A percentile compares a stretch with the other conserved stretches of the same genome.
These are phyloP conservation scores for Penicillium sclerotigenum DNA, from an alignment of 2,329 filamentous ascomycete species.

Conservation along the genomic window DNA sequence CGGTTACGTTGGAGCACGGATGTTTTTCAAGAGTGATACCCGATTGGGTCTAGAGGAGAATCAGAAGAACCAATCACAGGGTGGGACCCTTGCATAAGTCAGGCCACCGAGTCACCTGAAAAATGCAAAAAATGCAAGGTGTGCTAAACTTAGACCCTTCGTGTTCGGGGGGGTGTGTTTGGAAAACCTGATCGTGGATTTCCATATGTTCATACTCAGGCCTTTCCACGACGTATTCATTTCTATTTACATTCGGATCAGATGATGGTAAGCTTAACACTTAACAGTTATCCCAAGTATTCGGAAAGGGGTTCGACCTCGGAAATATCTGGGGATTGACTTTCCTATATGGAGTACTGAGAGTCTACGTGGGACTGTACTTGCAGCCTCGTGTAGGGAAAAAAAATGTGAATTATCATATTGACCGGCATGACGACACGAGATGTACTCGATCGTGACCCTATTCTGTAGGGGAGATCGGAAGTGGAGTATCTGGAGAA, in stretches of 20 bases:
- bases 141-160: constrained; percentile 23
- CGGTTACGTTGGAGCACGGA: not conserved
- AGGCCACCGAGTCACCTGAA: constrained; percentile 25
- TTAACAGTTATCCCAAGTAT: not conserved
- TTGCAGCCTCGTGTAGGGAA: constrained; percentile 6
- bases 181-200: too few relatives aligned
- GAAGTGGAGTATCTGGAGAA: constrained; percentile 9
- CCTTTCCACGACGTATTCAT: not conserved
- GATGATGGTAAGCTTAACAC: constrained; percentile 1
- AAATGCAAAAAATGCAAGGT: constrained; percentile 26
- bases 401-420: constrained; percentile 1
- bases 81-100: constrained; percentile 21
- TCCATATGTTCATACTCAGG: too few relatives aligned
- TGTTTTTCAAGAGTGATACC: not conserved
- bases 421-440: constrained; percentile 10
- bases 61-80: constrained; percentile 14
- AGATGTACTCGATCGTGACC: not conserved
- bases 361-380: not conserved
- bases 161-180: not conserved
- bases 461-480: constrained; percentile 2
- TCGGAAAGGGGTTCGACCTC: too few relatives aligned
- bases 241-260: not conserved
- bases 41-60: not conserved
- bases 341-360: not conserved
- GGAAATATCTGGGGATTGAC: not conserved